phyloP scores from a whole-genome alignment of 441 rosid species.

The Pelargonium exstipulatum region DNA sequence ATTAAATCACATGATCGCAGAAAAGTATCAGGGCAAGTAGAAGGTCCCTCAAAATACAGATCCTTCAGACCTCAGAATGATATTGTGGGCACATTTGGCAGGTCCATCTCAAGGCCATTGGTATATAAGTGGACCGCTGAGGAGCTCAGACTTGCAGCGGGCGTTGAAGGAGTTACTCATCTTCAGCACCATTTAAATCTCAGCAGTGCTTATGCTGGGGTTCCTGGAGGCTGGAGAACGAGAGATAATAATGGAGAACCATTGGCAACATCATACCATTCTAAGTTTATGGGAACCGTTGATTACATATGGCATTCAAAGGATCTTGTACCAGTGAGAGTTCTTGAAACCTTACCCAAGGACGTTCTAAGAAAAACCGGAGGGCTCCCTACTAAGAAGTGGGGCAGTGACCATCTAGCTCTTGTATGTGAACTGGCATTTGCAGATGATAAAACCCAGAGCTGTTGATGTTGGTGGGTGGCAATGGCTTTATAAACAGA shows the following conservation, averaged over 20 bases:
- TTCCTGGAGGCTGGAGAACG: slow-evolving; percentile 50
- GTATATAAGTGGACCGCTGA: slow-evolving; percentile 55
- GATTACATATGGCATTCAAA: slow-evolving; percentile 90
- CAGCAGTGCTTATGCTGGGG: slow-evolving; percentile 66
- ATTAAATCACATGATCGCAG: slow-evolving; percentile 56
- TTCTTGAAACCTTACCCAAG: slow-evolving; percentile 81
- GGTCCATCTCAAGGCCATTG: slow-evolving; percentile 30
- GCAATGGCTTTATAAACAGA: too few relatives aligned
- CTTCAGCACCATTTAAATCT: slow-evolving; percentile 66
- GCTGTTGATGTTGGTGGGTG: too few relatives aligned
- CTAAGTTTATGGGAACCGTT: slow-evolving; percentile 77
- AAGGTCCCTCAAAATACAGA: slow-evolving; percentile 25
- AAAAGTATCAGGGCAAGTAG: slow-evolving; percentile 65
- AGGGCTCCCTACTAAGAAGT: slow-evolving; percentile 84
- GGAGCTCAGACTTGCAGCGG: slow-evolving; percentile 70
- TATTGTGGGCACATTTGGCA: slow-evolving; percentile 14
- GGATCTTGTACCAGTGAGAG: slow-evolving; percentile 73
- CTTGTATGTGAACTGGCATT: slow-evolving; percentile 84
- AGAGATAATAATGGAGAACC: slow-evolving; percentile 75
- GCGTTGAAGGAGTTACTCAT: slow-evolving; percentile 41
- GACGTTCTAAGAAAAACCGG: slow-evolving; percentile 51
- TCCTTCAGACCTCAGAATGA: slow-evolving; percentile 27
- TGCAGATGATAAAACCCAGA: slow-evolving; percentile 21
- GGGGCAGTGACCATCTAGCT: slow-evolving; percentile 97
- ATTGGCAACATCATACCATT: slow-evolving; percentile 80